Evolutionary conservation across 2,329 filamentous ascomycete species (phyloP).

Genomic region (Diplodia intermedia): DNA sequence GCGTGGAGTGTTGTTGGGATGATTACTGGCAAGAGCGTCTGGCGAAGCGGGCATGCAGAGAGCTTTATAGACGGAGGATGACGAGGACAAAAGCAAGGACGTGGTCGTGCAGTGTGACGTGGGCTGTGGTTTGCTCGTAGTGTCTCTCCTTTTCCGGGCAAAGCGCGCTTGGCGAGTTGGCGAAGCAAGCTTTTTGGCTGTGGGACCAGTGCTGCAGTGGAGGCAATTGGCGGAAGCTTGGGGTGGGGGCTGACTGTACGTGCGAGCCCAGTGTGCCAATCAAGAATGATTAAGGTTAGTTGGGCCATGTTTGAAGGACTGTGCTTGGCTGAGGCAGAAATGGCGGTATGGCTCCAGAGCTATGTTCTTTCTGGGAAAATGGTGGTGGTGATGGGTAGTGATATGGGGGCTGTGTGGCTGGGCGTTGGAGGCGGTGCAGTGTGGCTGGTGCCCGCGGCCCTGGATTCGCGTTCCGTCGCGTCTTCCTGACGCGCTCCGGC

Average conservation of each 20-base stretch:
- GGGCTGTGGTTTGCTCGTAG: background rate
- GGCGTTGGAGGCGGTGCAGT: background rate
- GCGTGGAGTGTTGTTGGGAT: too few relatives aligned
- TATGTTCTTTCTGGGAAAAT: background rate
- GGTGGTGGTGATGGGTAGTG: background rate
- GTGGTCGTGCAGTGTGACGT: too few relatives aligned
- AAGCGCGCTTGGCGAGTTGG: slow-evolving; percentile 3
- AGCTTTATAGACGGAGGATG: too few relatives aligned
- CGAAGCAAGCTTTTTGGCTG: slow-evolving; percentile 8
- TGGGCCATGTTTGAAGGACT: background rate
- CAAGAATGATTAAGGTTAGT: background rate
- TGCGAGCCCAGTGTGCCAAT: background rate
- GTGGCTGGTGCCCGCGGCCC: slow-evolving; percentile 9
- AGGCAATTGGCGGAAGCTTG: background rate
- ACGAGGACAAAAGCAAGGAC: too few relatives aligned
- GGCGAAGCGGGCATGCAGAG: too few relatives aligned
- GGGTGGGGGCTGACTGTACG: slow-evolving; percentile 2
- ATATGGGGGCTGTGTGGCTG: too few relatives aligned
- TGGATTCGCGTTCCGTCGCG: slow-evolving; percentile 16
- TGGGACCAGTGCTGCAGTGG: background rate
- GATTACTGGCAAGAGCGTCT: too few relatives aligned
- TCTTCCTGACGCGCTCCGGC: slow-evolving; percentile 18
- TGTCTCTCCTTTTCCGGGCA: background rate
- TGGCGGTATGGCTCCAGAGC: background rate
- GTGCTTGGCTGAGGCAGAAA: background rate